Evolutionary conservation across 2,329 filamentous ascomycete species (phyloP).

Genomic region (Pseudogymnoascus sp.): DNA sequence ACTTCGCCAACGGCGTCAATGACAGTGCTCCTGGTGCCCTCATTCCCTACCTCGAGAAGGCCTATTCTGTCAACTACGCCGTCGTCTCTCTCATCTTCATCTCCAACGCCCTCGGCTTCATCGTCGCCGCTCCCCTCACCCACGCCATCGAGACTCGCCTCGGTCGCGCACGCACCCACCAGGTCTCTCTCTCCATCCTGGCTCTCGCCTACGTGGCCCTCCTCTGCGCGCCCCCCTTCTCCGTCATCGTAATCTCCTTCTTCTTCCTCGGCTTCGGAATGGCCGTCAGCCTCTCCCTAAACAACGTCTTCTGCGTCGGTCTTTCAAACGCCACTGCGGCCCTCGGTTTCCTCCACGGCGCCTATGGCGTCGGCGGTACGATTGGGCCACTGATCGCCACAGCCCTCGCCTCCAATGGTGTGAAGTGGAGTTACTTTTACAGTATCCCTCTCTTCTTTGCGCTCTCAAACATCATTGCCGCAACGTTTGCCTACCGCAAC

Average conservation of each 20-base stretch:
- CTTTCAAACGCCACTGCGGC: slow-evolving; percentile 45
- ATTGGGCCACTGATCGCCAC: slow-evolving; percentile 68
- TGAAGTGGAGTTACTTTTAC: slow-evolving; percentile 67
- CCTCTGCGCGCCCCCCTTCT: slow-evolving; percentile 61
- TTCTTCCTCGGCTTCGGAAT: slow-evolving; percentile 57
- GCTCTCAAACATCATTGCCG: slow-evolving; percentile 47
- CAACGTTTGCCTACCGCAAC: slow-evolving; percentile 59
- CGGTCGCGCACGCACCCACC: slow-evolving; percentile 57
- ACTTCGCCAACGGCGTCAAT: slow-evolving; percentile 62
- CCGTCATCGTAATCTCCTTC: slow-evolving; percentile 58
- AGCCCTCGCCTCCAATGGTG: slow-evolving; percentile 52
- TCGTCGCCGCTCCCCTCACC: slow-evolving; percentile 61
- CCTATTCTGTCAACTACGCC: slow-evolving; percentile 69
- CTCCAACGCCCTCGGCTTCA: slow-evolving; percentile 68
- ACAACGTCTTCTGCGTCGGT: slow-evolving; percentile 51
- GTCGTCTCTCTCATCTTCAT: slow-evolving; percentile 77
- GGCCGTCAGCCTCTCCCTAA: slow-evolving; percentile 48
- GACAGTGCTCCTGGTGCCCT: slow-evolving; percentile 71
- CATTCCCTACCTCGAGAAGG: slow-evolving; percentile 69
- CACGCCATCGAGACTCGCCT: slow-evolving; percentile 54
- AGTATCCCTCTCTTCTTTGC: slow-evolving; percentile 54
- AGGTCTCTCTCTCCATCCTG: slow-evolving; percentile 49
- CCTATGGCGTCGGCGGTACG: slow-evolving; percentile 57
- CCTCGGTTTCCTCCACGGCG: slow-evolving; percentile 58
- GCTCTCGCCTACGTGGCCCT: slow-evolving; percentile 56